Evolutionary conservation across 306 rosid species (phyloP).

Genomic region (Amphicarpaea edgeworthii): DNA sequence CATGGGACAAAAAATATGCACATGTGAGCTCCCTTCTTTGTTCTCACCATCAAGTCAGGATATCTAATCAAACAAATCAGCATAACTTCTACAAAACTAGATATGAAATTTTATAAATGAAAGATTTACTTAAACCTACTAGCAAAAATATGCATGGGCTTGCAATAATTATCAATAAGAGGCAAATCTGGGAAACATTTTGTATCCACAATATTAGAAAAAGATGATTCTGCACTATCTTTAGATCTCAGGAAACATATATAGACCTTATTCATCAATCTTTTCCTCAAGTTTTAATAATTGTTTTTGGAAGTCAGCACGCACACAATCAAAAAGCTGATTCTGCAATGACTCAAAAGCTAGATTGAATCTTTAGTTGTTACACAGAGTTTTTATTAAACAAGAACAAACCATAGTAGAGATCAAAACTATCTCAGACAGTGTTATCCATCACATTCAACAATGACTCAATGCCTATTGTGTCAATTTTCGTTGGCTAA

Average conservation of each 20-base stretch:
- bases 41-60: too few species aligned
- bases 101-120: too few species aligned
- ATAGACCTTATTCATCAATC: constrained; percentile 29
- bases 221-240: constrained; percentile 44
- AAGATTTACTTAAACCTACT: too few species aligned
- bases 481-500: constrained; percentile 70
- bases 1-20: too few species aligned
- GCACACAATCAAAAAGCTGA: constrained; percentile 64
- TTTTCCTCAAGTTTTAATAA: not conserved
- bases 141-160: too few species aligned
- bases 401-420: constrained; percentile 72
- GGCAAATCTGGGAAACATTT: too few species aligned
- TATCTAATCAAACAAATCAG: too few species aligned
- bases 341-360: constrained; percentile 61
- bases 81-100: too few species aligned
- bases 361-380: constrained; percentile 63
- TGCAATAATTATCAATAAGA: too few species aligned
- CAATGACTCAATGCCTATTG: constrained; percentile 79
- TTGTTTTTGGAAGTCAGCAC: constrained; percentile 51
- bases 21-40: too few species aligned
- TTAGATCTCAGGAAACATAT: constrained; percentile 50
- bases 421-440: constrained; percentile 80
- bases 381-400: constrained; percentile 79
- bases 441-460: too few species aligned
- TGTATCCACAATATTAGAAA: constrained; percentile 40